Percentiles rank a stretch among this genome's conserved stretches.
These are phyloP conservation scores for Trichomonas gallinae DNA, from an alignment of 208 protist genomes.

Conservation along the genomic window DNA sequence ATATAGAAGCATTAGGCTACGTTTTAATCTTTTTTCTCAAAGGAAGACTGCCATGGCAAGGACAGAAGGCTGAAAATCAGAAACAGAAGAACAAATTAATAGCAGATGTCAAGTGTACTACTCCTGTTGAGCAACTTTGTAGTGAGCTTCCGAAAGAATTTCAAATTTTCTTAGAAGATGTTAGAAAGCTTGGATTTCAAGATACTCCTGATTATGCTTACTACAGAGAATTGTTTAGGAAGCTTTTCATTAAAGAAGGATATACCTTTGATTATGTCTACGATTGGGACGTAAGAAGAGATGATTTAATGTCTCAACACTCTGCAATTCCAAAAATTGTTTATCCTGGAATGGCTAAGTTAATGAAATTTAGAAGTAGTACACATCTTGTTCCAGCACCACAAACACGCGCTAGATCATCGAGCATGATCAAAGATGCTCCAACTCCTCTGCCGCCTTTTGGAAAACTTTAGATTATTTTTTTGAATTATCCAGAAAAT, in stretches of 20 bases:
- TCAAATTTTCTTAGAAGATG: background rate
- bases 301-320: background rate
- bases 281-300: background rate
- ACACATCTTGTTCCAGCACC: background rate
- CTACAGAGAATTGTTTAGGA: background rate
- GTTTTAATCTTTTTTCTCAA: constrained; percentile 17
- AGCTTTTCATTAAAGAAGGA: background rate
- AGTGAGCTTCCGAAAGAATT: background rate
- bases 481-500: too few relatives aligned
- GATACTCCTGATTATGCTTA: background rate
- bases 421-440: background rate
- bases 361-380: background rate
- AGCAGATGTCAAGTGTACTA: background rate
- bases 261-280: background rate
- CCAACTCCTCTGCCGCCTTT: background rate
- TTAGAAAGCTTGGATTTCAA: background rate
- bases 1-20: background rate
- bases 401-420: background rate
- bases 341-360: background rate
- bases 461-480: background rate
- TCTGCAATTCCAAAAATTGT: background rate
- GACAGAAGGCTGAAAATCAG: background rate
- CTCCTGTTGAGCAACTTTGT: background rate
- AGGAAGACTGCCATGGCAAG: constrained; percentile 13
- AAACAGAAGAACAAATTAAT: background rate